phyloP scores from a whole-genome alignment of 768 basidiomycete species.

The Calocybe gangraenosa region DNA sequence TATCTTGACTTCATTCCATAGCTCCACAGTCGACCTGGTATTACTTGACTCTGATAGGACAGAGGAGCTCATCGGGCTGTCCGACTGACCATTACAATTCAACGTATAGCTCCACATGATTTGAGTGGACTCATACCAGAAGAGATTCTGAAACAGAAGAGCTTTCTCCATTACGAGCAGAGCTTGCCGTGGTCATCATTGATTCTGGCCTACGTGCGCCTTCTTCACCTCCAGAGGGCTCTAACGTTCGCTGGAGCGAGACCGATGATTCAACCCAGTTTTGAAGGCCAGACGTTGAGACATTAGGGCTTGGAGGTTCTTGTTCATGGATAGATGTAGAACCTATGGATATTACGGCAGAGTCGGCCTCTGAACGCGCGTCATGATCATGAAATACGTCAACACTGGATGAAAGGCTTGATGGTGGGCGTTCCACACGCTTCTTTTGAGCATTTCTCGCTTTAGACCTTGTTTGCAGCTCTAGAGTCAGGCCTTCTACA shows the following conservation, averaged over 20 bases:
- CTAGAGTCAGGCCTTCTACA: slow-evolving; percentile 65
- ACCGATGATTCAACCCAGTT: slow-evolving; percentile 30
- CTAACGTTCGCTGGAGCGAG: slow-evolving; percentile 14
- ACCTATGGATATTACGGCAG: slow-evolving; percentile 33
- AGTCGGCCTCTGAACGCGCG: slow-evolving; percentile 39
- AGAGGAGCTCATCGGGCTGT: slow-evolving; percentile 29
- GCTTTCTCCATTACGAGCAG: slow-evolving; percentile 25
- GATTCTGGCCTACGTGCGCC: slow-evolving; percentile 34
- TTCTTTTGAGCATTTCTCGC: slow-evolving; percentile 12
- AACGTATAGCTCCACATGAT: too few species aligned
- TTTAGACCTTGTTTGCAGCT: slow-evolving; percentile 36
- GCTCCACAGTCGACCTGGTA: slow-evolving; percentile 64
- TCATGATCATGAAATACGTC: slow-evolving; percentile 32
- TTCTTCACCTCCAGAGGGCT: slow-evolving; percentile 12
- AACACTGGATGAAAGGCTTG: slow-evolving; percentile 31
- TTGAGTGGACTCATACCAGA: slow-evolving; percentile 8
- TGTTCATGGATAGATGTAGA: slow-evolving; percentile 17
- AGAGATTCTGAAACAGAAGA: slow-evolving; percentile 17
- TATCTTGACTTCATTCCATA: slow-evolving; percentile 93
- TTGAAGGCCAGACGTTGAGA: slow-evolving; percentile 29
- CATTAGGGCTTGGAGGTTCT: slow-evolving; percentile 7
- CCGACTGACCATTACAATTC: slow-evolving; percentile 21
- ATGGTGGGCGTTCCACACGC: slow-evolving; percentile 15
- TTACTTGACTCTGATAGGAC: slow-evolving; percentile 26
- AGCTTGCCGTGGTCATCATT: slow-evolving; percentile 24